A percentile compares a stretch with the other conserved stretches of the same genome.
Conservation (phyloP, 208 protist species). For the Sergeia podlipaevii region DNA sequence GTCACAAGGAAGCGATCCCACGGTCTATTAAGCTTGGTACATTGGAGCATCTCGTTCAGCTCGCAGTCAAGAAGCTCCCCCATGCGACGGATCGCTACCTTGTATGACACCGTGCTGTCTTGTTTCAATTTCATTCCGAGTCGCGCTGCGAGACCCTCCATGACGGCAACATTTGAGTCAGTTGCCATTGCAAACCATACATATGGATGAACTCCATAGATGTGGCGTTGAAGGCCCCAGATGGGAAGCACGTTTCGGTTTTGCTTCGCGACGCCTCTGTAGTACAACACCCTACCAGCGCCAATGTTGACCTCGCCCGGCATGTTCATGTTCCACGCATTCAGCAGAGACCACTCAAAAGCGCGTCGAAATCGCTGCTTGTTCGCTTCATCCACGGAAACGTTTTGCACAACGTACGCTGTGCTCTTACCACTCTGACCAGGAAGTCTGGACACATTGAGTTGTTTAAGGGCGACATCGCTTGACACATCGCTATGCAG, state of each 20-base stretch:
- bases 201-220: constrained; percentile 83
- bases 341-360: constrained; percentile 83
- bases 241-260: constrained; percentile 80
- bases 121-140: constrained; percentile 67
- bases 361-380: constrained; percentile 64
- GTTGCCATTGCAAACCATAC: constrained; percentile 85
- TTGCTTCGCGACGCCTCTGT: constrained; percentile 78
- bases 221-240: constrained; percentile 76
- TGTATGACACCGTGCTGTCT: constrained; percentile 77
- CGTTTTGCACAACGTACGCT: constrained; percentile 46
- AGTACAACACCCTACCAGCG: constrained; percentile 77
- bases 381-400: constrained; percentile 66
- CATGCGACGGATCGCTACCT: constrained; percentile 43
- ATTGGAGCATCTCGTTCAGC: constrained; percentile 82
- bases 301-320: constrained; percentile 88
- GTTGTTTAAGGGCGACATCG: constrained; percentile 43
- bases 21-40: constrained; percentile 59
- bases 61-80: constrained; percentile 65
- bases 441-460: constrained; percentile 62
- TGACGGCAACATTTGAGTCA: constrained; percentile 51
- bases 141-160: constrained; percentile 47
- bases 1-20: constrained; percentile 87
- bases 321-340: constrained; percentile 90
- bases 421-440: constrained; percentile 42
- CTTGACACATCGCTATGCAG: constrained; percentile 69